Percentiles rank a stretch among this genome's conserved stretches.
Conservation (phyloP, 331 rosid species). For the Pyrus hybrid region DNA sequence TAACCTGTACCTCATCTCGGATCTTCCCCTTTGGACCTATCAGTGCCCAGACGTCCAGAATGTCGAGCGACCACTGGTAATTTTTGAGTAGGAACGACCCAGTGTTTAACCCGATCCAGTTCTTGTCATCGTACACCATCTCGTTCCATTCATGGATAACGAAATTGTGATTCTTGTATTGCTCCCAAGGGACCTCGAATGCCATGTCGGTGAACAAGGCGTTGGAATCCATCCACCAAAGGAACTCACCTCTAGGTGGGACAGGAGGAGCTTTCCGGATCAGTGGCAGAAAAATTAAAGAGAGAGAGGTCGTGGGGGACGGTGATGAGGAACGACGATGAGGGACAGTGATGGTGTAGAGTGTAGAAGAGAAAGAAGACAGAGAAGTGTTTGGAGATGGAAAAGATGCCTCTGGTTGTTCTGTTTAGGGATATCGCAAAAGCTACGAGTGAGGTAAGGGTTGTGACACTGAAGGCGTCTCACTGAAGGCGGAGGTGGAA, state of each 20-base stretch:
- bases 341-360: too few species aligned
- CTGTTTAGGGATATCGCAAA: too few species aligned
- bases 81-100: conserved; percentile 68
- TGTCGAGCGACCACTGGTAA: conserved; percentile 70
- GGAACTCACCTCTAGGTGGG: conserved; percentile 63
- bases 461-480: too few species aligned
- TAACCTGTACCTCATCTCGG: conserved; percentile 75
- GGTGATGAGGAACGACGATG: too few species aligned
- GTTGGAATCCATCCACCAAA: conserved; percentile 97
- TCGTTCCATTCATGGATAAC: conserved; percentile 88
- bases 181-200: conserved; percentile 82
- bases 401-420: too few species aligned
- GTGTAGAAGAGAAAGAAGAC: too few species aligned
- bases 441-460: too few species aligned
- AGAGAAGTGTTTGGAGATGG: too few species aligned
- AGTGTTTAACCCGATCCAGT: conserved; percentile 85
- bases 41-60: conserved; percentile 87
- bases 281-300: conserved; percentile 32
- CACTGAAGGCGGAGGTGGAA: too few species aligned
- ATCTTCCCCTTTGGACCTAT: conserved; percentile 92
- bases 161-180: conserved; percentile 63
- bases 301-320: too few species aligned
- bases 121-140: conserved; percentile 72
- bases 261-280: conserved; percentile 59
- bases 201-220: conserved; percentile 96